Evolutionary conservation across 257 asterid species (phyloP), one percentile per base, ranked within the genome.

Genomic region (Scutellaria galericulata): DNA sequence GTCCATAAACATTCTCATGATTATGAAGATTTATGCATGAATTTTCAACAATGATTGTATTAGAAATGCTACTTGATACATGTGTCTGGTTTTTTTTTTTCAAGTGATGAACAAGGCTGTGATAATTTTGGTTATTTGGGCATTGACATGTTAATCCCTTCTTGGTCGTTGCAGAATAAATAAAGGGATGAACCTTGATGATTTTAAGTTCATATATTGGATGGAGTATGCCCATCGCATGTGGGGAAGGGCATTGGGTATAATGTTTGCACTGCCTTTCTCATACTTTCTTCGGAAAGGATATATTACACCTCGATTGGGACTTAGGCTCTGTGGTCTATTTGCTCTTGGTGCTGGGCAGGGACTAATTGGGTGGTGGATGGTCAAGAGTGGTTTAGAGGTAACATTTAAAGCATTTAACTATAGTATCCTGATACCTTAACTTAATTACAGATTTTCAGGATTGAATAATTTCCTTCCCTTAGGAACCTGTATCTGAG

Each of bases 311-410:
- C 68, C 77, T 20, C 85, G 57, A 71, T 83, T 91, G 71, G 99
- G 96, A 55, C 77, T 88, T 77, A 88, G 93, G 81, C 93, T 94
- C 7, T 84, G 84, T 72, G 96, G 96, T 22, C 83, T 94, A 54
- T 94, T 94, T 75, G 96, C 93, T 70, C 97, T 94, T 83, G 99
- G 99, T 66, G 99, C 93, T 79, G 99, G 97, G 62, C 97, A 94
- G 80, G 99, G 99, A 60, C 72, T 94, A 8, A 88, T 94, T 66
- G 99, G 99, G 60, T 94, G 99, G 99, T 94, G 99, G 99, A 94
- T 91, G 97, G 97, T 94, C 56, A 91, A 88, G 86, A 94, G 99
- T 74, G 99, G 99, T 68, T 83, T 91, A 73, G 99, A 94, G 97
- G 97, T 94, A 86, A 78, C 70, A 66, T 76, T 27, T 76, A 64